Evolutionary conservation across 805 yeast genomes (phyloP).

Genomic region (Kregervanrija fluxuum): DNA sequence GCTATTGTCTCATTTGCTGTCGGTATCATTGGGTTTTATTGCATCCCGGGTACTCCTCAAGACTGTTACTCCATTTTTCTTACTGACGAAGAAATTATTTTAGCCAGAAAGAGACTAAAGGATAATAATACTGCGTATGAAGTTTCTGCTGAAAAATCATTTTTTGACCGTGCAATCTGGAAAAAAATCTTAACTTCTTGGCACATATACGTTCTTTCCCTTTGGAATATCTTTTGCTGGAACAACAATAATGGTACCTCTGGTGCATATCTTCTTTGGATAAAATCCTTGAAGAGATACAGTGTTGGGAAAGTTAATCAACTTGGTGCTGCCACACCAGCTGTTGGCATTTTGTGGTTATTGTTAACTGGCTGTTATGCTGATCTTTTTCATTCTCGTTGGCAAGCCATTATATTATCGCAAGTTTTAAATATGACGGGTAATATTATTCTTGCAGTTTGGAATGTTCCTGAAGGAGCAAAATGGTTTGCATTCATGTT

Average conservation of each 20-base stretch:
- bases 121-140: constrained; percentile 13
- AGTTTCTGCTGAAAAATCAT: constrained; percentile 14
- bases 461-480: constrained; percentile 42
- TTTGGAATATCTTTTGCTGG: constrained; percentile 1
- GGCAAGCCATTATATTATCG: constrained; percentile 7
- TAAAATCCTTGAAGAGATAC: constrained; percentile 16
- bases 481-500: constrained; percentile 29
- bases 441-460: constrained; percentile 28
- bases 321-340: constrained; percentile 35
- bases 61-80: constrained; percentile 42
- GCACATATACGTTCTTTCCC: constrained; percentile 32
- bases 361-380: constrained; percentile 31
- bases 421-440: constrained; percentile 1
- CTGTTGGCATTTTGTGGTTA: constrained; percentile 35
- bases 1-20: constrained; percentile 38
- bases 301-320: constrained; percentile 29
- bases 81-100: constrained; percentile 45
- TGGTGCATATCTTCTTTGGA: constrained; percentile 1
- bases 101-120: constrained; percentile 36
- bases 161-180: constrained; percentile 29
- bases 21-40: constrained; percentile 14
- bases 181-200: constrained; percentile 30
- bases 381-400: constrained; percentile 24
- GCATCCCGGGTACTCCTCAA: constrained; percentile 57
- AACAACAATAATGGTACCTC: constrained; percentile 1